These are phyloP conservation scores for Zygoascus biomembranicola DNA, from an alignment of 805 yeast genomes.

Conservation along the genomic window DNA sequence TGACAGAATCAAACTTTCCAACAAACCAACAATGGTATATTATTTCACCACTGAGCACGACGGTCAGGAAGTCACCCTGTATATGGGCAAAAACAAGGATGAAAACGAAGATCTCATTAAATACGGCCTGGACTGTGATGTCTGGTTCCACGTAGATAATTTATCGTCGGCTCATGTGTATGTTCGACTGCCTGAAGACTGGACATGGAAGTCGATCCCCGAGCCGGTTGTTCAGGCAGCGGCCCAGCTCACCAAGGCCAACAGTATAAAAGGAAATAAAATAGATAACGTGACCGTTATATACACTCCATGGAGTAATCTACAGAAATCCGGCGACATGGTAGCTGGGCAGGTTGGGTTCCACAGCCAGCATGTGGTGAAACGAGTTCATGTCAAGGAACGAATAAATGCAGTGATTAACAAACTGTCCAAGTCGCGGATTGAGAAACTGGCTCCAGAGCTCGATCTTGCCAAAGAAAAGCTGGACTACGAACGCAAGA, in stretches of 20 bases:
- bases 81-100: constrained; percentile 67
- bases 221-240: constrained; percentile 45
- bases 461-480: constrained; percentile 36
- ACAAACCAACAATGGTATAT: constrained; percentile 33
- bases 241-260: constrained; percentile 68
- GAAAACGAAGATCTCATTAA: constrained; percentile 59
- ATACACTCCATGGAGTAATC: constrained; percentile 66
- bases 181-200: constrained; percentile 37
- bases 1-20: not conserved
- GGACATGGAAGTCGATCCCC: constrained; percentile 41
- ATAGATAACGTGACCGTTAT: constrained; percentile 56
- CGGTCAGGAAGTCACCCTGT: constrained; percentile 33
- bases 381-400: constrained; percentile 43
- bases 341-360: constrained; percentile 74
- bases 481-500: constrained; percentile 34
- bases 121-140: constrained; percentile 54
- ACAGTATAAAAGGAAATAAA: constrained; percentile 70
- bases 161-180: constrained; percentile 73
- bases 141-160: constrained; percentile 80
- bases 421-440: constrained; percentile 54
- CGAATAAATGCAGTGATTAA: constrained; percentile 55
- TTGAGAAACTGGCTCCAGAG: constrained; percentile 37
- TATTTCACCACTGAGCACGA: constrained; percentile 34
- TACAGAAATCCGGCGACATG: constrained; percentile 62
- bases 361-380: constrained; percentile 47